Evolutionary conservation across 768 basidiomycete species (phyloP).

Genomic region (Coprinopsis cinerea): DNA sequence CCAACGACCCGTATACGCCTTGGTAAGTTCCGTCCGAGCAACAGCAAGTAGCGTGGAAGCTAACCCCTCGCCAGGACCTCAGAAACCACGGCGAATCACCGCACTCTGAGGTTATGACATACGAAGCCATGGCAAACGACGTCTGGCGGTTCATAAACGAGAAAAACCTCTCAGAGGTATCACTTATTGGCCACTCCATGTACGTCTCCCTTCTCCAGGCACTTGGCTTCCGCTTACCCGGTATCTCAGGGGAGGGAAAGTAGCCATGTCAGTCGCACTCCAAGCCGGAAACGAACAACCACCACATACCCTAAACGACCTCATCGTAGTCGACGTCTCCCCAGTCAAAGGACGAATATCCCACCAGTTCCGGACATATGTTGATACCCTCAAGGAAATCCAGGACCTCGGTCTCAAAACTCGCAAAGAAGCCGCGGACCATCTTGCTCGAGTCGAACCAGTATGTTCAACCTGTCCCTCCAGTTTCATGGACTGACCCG

Average conservation of each 20-base stretch:
- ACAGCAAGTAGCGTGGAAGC: neutral
- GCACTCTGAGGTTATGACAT: constrained; percentile 67
- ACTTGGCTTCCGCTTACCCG: no score
- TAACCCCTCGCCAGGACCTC: constrained; percentile 35
- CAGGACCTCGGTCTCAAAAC: constrained; percentile 49
- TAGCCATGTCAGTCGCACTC: constrained; percentile 67
- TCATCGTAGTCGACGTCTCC: constrained; percentile 80
- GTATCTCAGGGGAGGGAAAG: constrained; percentile 85
- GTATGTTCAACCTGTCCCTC: constrained; percentile 32
- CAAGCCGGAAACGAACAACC: constrained; percentile 33
- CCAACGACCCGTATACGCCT: constrained; percentile 62
- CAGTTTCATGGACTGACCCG: neutral
- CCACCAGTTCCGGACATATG: constrained; percentile 26
- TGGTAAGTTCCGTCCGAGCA: constrained; percentile 30
- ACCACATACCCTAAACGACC: constrained; percentile 37
- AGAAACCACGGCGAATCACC: constrained; percentile 88
- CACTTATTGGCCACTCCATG: constrained; percentile 90
- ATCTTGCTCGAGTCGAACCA: constrained; percentile 57
- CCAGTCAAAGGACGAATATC: constrained; percentile 58
- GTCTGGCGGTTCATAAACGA: constrained; percentile 60
- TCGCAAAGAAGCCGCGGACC: constrained; percentile 66
- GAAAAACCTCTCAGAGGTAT: constrained; percentile 53
- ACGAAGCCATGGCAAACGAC: constrained; percentile 75
- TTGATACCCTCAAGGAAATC: constrained; percentile 56
- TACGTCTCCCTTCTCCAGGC: no score